phyloP scores from a whole-genome alignment of 106 monocot species.

The Platanthera guangdongensis region DNA sequence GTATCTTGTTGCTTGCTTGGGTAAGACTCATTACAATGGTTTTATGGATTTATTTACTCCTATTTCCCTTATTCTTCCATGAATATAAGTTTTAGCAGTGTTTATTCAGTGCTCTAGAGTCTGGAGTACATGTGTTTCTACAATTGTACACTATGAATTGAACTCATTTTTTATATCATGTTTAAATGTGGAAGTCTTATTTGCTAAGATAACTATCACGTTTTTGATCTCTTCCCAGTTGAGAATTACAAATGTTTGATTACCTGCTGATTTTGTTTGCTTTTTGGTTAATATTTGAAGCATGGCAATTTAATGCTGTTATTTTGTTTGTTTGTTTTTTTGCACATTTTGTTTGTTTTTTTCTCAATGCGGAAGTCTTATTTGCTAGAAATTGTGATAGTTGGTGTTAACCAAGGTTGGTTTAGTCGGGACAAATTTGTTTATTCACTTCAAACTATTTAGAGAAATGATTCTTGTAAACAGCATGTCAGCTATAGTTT shows the following conservation, averaged over 20 bases:
- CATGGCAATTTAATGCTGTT: background rate
- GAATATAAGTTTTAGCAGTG: background rate
- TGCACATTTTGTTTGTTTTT: background rate
- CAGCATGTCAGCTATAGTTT: too few species aligned
- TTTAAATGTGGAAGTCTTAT: background rate
- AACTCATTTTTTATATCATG: background rate
- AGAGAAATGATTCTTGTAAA: too few species aligned
- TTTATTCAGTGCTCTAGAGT: background rate
- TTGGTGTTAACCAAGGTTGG: background rate
- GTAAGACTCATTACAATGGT: constrained; percentile 29
- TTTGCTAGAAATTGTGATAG: background rate
- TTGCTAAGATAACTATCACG: background rate
- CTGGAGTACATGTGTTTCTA: background rate
- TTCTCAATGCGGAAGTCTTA: background rate
- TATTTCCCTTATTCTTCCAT: background rate
- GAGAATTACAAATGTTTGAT: background rate
- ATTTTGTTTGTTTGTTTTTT: background rate
- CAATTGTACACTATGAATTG: background rate
- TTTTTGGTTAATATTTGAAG: background rate
- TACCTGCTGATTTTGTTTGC: background rate
- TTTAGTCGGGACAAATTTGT: background rate
- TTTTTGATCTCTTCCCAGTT: background rate
- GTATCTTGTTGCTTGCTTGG: constrained; percentile 94
- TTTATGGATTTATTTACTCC: background rate
- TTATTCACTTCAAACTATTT: background rate